Conservation (phyloP, 2,329 filamentous ascomycete species). For the Hirsutella rhossiliensis region DNA sequence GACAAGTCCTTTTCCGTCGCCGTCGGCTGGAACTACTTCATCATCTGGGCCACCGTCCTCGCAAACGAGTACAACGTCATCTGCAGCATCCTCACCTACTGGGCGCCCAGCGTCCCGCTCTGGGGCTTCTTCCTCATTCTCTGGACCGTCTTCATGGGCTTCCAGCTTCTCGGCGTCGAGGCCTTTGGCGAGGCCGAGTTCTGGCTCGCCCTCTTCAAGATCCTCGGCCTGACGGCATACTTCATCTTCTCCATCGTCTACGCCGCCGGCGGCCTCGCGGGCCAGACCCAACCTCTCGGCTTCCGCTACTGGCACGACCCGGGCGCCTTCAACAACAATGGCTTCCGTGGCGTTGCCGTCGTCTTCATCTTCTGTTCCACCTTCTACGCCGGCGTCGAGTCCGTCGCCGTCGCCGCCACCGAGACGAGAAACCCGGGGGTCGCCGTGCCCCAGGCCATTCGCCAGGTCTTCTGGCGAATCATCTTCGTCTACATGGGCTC, state of each 20-base stretch:
- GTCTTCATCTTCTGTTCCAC: conserved; percentile 60
- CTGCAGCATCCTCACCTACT: conserved; percentile 53
- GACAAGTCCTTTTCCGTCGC: conserved; percentile 58
- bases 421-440: conserved; percentile 46
- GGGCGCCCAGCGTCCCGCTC: conserved; percentile 46
- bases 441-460: conserved; percentile 45
- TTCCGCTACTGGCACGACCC: conserved; percentile 63
- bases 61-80: conserved; percentile 63
- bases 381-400: conserved; percentile 57
- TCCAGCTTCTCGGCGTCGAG: conserved; percentile 61
- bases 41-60: conserved; percentile 54
- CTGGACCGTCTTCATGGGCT: conserved; percentile 55
- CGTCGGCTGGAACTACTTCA: conserved; percentile 61
- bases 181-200: conserved; percentile 73
- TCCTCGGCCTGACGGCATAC: conserved; percentile 56
- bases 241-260: conserved; percentile 66
- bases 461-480: conserved; percentile 50
- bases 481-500: conserved; percentile 55
- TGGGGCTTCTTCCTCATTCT: conserved; percentile 65
- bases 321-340: conserved; percentile 54
- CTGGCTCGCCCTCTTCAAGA: conserved; percentile 64
- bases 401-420: conserved; percentile 50
- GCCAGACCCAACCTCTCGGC: conserved; percentile 45
- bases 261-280: conserved; percentile 52
- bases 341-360: conserved; percentile 52